Conservation (phyloP, 116 monocot species). For the Papilionanthe hybrid region DNA sequence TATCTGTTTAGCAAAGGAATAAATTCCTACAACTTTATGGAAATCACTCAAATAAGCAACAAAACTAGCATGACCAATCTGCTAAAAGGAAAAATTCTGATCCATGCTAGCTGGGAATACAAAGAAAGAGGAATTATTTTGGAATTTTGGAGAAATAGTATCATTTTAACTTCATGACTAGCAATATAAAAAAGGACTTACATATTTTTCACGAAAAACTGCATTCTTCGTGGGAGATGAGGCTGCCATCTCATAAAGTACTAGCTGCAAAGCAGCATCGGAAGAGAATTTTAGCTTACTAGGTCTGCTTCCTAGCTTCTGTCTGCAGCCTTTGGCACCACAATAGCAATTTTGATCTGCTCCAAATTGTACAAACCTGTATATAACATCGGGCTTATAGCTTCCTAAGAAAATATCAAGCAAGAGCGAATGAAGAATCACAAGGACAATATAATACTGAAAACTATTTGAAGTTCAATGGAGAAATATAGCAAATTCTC, state of each 20-base stretch:
- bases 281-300: constrained; percentile 51
- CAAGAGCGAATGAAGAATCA: neutral
- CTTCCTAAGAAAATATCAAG: neutral
- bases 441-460: neutral
- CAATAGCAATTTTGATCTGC: constrained; percentile 96
- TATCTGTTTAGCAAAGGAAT: neutral
- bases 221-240: constrained; percentile 33
- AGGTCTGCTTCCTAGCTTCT: constrained; percentile 73
- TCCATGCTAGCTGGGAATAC: neutral
- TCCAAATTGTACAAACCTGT: constrained; percentile 99
- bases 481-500: neutral
- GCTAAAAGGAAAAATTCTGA: neutral
- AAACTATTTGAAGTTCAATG: neutral
- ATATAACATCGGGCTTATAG: constrained; percentile 4
- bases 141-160: neutral
- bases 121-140: neutral
- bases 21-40: neutral
- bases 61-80: neutral
- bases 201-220: constrained; percentile 34
- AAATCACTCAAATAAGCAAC: constrained; percentile 1
- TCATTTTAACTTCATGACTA: neutral
- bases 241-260: constrained; percentile 34
- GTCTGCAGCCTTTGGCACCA: constrained; percentile 67
- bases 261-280: constrained; percentile 38
- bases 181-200: constrained; percentile 16